Conservation (phyloP, 768 basidiomycete genomes). For the Hygrophorus pudorinus region DNA sequence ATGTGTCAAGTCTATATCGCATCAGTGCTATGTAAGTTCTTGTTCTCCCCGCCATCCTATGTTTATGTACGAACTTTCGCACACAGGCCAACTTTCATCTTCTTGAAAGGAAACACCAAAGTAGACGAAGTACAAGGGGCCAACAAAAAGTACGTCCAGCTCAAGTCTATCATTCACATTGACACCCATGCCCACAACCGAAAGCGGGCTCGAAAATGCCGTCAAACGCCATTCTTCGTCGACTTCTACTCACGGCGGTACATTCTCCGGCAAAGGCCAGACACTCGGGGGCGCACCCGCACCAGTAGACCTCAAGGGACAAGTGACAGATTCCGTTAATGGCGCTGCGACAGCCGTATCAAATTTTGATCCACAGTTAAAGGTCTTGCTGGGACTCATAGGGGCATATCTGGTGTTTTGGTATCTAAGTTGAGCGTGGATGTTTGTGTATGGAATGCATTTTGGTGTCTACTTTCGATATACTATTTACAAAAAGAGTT, state of each 20-base stretch:
- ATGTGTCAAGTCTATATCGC: slow-evolving; percentile 53
- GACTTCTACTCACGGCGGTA: slow-evolving; percentile 24
- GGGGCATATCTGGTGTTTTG: slow-evolving; percentile 56
- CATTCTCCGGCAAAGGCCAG: slow-evolving; percentile 67
- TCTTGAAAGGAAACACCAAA: slow-evolving; percentile 56
- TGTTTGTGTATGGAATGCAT: not conserved
- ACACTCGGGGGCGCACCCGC: slow-evolving; percentile 50
- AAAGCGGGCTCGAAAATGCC: slow-evolving; percentile 52
- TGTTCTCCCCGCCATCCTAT: not conserved
- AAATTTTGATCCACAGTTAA: slow-evolving; percentile 58
- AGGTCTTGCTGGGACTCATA: slow-evolving; percentile 51
- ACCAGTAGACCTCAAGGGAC: slow-evolving; percentile 16
- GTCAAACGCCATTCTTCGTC: slow-evolving; percentile 41
- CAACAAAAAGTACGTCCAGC: slow-evolving; percentile 38
- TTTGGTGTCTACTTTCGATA: too few species aligned
- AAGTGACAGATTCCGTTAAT: slow-evolving; percentile 21
- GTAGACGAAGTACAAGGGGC: slow-evolving; percentile 71
- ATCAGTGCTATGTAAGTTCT: slow-evolving; percentile 62
- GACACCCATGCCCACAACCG: slow-evolving; percentile 3
- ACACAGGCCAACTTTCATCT: slow-evolving; percentile 74
- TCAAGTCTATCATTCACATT: not conserved
- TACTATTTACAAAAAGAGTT: too few species aligned
- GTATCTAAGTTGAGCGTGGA: slow-evolving; percentile 25
- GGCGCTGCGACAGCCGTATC: slow-evolving; percentile 27
- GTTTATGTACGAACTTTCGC: not conserved